phyloP scores from a whole-genome alignment of 306 rosid species.

The Ormosia emarginata region DNA sequence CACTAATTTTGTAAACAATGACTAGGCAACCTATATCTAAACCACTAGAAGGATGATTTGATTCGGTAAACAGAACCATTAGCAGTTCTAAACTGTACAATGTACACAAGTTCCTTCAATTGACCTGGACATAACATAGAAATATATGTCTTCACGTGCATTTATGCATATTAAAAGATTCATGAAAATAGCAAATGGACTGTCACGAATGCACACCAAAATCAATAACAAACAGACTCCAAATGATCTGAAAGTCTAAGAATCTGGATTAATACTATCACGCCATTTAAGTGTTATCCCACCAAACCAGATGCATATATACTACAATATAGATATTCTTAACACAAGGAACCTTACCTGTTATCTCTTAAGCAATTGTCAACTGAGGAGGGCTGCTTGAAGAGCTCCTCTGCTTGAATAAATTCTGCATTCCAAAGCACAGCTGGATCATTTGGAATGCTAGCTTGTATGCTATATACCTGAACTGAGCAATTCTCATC shows the following conservation, averaged over 20 bases:
- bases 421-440: conserved; percentile 90
- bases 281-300: neutral
- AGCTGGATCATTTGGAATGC: conserved; percentile 91
- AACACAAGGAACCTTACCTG: conserved; percentile 43
- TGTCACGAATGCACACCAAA: neutral
- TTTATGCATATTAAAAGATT: neutral
- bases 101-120: too few species aligned
- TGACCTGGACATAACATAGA: too few species aligned
- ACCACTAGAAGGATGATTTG: too few species aligned
- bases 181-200: neutral
- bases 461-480: conserved; percentile 88
- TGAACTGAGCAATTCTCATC: conserved; percentile 79
- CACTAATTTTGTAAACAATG: too few species aligned
- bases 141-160: too few species aligned
- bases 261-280: neutral
- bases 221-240: neutral
- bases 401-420: conserved; percentile 92
- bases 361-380: conserved; percentile 93
- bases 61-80: too few species aligned
- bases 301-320: neutral
- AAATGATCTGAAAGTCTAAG: neutral
- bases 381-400: conserved; percentile 63
- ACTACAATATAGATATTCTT: neutral
- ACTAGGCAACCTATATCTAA: too few species aligned
- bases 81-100: too few species aligned